A percentile compares a stretch with the other conserved stretches of the same genome.
Conservation (phyloP, 352 stramenopile species). For the Sclerospora graminicola region DNA sequence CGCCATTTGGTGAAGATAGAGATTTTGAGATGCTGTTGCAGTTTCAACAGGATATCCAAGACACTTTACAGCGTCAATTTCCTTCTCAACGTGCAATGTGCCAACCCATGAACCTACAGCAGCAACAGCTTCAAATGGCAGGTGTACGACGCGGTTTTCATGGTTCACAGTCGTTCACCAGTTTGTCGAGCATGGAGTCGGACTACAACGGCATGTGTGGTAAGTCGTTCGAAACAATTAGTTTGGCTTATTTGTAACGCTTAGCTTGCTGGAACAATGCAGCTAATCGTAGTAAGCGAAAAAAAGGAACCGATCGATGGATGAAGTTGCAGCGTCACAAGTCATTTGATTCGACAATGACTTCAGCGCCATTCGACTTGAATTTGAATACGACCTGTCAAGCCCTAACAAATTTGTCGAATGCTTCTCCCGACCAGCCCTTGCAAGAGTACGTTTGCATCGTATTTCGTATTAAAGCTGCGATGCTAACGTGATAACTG, state of each 20-base stretch:
- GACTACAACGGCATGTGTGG: slow-evolving; percentile 43
- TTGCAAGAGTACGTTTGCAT: slow-evolving; percentile 41
- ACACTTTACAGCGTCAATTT: slow-evolving; percentile 33
- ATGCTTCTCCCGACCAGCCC: slow-evolving; percentile 28
- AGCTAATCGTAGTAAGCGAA: slow-evolving; percentile 44
- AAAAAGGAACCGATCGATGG: slow-evolving; percentile 53
- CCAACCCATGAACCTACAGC: slow-evolving; percentile 27
- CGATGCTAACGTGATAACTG: slow-evolving; percentile 1
- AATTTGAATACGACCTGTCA: slow-evolving; percentile 12
- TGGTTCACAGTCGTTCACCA: slow-evolving; percentile 64
- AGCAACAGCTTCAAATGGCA: slow-evolving; percentile 14
- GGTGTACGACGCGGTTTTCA: slow-evolving; percentile 33
- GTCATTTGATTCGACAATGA: slow-evolving; percentile 50
- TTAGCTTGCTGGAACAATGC: background rate
- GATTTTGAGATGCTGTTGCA: slow-evolving; percentile 49
- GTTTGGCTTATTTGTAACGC: background rate
- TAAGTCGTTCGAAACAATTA: background rate
- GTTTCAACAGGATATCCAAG: slow-evolving; percentile 47
- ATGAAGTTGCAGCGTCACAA: slow-evolving; percentile 55
- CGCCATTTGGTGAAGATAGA: slow-evolving; percentile 20
- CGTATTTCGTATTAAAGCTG: background rate
- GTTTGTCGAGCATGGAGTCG: slow-evolving; percentile 58
- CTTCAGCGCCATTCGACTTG: slow-evolving; percentile 17
- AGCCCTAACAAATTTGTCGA: slow-evolving; percentile 13
- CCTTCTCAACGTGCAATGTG: slow-evolving; percentile 34